Base-by-base conservation (phyloP, 495 filamentous ascomycete genomes). In the Penicillium malachiteum region DNA sequence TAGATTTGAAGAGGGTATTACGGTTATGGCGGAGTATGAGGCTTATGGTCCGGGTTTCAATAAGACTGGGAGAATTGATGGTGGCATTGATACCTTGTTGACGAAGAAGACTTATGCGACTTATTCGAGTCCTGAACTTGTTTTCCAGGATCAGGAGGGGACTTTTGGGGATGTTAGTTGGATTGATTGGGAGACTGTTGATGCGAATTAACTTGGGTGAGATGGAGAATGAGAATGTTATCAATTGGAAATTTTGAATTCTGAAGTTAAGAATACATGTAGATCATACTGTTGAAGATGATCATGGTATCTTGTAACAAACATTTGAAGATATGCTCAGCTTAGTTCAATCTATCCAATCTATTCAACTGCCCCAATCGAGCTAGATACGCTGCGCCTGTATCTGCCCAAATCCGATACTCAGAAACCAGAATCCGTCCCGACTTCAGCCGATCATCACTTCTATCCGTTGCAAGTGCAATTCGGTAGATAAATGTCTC, bases 321-420 rank as follows among this genome's bases (percentile, higher is more conserved):
- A n/a, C n/a, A n/a, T n/a, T n/a, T n/a, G n/a, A n/a, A n/a, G n/a
- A n/a, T n/a, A n/a, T 26, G 21, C 21, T 26, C 21, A 26, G 21
- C 21, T 26, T 26, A 26, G 21, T n/a, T n/a, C n/a, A n/a, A n/a
- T n/a, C n/a, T n/a, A 26, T 37, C 34, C 16, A 59, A 33, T 42
- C 58, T 56, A 30, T 55, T 54, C 59, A 84, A 69, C 56, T 65
- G 51, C 48, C 83, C 84, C 34, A 60, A 52, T 38, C 74, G 68
- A 16, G 84, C 84, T 52, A 87, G 68, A 73, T 82, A 85, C 17
- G 81, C 82, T 30, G 84, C 84, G 10, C 84, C 84, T 3, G 81
- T 81, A 74, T 87, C 84, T 30, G 81, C 84, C 84, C 84, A 87
- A 35, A 87, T 71, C 55, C 78, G 71, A 68, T 84, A 87, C 53